Percentiles rank a stretch among this genome's conserved stretches.
Evolutionary conservation across 148 eudicot genomes (phyloP).

Genomic region (Talinum fruticosum): DNA sequence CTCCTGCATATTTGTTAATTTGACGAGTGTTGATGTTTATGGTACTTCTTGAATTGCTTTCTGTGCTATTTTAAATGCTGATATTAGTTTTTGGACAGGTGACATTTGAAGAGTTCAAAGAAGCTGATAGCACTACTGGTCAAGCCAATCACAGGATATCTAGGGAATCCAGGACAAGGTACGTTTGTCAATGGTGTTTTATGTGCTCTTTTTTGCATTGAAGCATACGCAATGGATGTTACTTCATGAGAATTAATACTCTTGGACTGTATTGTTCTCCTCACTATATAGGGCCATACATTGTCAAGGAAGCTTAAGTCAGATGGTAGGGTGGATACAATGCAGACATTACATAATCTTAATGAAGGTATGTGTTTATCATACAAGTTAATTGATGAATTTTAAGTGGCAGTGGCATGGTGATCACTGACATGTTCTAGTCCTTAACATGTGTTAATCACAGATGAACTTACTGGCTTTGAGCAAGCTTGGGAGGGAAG

Average conservation of each 20-base stretch:
- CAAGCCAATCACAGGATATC: slow-evolving; percentile 79
- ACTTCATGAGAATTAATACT: neutral
- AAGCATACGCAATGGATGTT: neutral
- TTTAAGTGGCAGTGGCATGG: neutral
- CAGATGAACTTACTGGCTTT: slow-evolving; percentile 78
- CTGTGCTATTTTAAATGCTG: slow-evolving; percentile 2
- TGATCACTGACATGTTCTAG: slow-evolving; percentile 8
- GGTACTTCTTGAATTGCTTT: slow-evolving; percentile 7
- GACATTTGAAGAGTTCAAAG: slow-evolving; percentile 75
- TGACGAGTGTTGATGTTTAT: neutral
- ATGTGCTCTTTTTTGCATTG: neutral
- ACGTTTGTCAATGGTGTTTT: slow-evolving; percentile 6
- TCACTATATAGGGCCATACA: slow-evolving; percentile 64
- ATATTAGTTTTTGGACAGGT: slow-evolving; percentile 40
- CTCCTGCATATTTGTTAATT: neutral
- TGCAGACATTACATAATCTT: slow-evolving; percentile 78
- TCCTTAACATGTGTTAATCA: slow-evolving; percentile 6
- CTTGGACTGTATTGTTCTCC: slow-evolving; percentile 13
- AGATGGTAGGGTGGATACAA: slow-evolving; percentile 80
- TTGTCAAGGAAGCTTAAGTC: slow-evolving; percentile 75
- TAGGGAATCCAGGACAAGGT: slow-evolving; percentile 79
- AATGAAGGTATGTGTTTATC: slow-evolving; percentile 52
- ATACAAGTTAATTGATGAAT: neutral
- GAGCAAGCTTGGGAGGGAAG: slow-evolving; percentile 86
- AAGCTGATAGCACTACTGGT: slow-evolving; percentile 79